Evolutionary conservation across 2,329 filamentous ascomycete species (phyloP).

Genomic region (Leptographium procerum): DNA sequence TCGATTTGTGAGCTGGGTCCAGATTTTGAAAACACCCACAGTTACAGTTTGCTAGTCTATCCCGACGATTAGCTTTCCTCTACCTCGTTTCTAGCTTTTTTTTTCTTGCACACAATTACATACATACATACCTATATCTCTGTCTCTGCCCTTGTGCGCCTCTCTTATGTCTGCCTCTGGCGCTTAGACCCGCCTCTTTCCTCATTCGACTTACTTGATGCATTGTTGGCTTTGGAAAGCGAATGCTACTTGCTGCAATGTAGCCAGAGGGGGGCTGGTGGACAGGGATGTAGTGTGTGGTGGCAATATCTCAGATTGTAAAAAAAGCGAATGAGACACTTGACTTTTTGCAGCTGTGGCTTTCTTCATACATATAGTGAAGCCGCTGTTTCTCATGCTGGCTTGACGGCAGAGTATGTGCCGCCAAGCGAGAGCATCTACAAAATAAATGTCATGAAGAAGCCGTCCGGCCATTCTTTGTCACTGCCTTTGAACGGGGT

Average conservation of each 20-base stretch:
- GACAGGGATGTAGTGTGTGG: not conserved
- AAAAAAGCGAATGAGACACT: not conserved
- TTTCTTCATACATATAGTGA: no score
- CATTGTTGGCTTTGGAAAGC: not conserved
- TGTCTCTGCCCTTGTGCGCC: not conserved
- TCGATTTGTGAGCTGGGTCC: conserved; percentile 46
- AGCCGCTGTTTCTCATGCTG: no score
- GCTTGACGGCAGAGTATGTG: no score
- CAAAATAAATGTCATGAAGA: no score
- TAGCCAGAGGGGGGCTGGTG: not conserved
- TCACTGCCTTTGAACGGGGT: no score
- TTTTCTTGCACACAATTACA: not conserved
- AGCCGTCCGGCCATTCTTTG: no score
- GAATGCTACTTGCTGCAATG: not conserved
- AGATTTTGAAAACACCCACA: not conserved
- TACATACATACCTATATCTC: not conserved
- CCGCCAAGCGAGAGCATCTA: no score
- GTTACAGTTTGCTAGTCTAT: not conserved
- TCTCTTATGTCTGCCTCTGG: not conserved
- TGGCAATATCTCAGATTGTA: not conserved
- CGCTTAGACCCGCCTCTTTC: not conserved
- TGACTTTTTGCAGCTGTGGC: not conserved
- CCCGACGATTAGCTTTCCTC: not conserved
- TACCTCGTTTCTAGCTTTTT: not conserved
- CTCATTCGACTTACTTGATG: not conserved